phyloP scores from a whole-genome alignment of 208 protist species.

The Leishmania turanica region DNA sequence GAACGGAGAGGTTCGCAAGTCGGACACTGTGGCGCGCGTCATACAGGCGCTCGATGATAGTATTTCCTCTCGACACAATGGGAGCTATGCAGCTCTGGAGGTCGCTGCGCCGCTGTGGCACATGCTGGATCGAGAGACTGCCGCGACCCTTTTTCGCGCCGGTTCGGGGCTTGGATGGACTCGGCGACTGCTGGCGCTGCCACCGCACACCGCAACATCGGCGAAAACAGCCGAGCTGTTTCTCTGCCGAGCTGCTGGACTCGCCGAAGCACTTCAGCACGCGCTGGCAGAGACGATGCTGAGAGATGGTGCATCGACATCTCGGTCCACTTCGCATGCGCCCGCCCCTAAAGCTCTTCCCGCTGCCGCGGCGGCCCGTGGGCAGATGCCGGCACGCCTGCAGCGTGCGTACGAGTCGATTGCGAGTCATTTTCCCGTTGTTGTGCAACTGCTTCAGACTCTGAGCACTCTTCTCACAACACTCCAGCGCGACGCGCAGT shows the following conservation, averaged over 20 bases:
- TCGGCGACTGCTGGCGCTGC: constrained; percentile 4
- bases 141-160: constrained; percentile 4
- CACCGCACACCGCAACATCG: neutral
- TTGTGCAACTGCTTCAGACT: constrained; percentile 13
- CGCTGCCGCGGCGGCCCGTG: neutral
- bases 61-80: neutral
- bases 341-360: too few relatives aligned
- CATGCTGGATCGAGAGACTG: constrained; percentile 10
- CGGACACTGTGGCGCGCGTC: constrained; percentile 5
- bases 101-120: constrained; percentile 18
- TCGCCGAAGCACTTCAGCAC: constrained; percentile 1
- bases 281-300: neutral
- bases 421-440: constrained; percentile 11
- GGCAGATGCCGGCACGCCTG: neutral
- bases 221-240: neutral
- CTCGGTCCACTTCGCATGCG: neutral
- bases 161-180: constrained; percentile 31
- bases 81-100: neutral
- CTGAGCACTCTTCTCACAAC: neutral
- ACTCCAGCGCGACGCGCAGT: neutral
- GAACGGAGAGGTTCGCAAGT: neutral
- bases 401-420: constrained; percentile 19
- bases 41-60: constrained; percentile 14
- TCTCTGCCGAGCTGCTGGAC: constrained; percentile 13
- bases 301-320: neutral